phyloP scores from a whole-genome alignment of 768 basidiomycete species.

The Chalciporus piperatus region DNA sequence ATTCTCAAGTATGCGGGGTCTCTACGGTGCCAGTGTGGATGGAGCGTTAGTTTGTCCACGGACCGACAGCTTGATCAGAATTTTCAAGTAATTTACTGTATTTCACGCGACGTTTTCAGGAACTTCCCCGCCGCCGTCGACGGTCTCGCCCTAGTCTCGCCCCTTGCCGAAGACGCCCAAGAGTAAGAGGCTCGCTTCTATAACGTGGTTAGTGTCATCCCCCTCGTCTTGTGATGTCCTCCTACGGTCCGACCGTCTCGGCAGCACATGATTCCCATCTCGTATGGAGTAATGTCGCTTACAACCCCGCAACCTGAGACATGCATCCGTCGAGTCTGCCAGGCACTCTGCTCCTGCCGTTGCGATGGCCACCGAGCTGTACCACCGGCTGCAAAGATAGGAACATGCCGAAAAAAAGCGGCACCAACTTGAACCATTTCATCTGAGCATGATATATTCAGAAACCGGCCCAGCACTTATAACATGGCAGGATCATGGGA shows the following conservation, averaged over 20 bases:
- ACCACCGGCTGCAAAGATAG: slow-evolving; percentile 9
- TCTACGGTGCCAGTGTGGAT: slow-evolving; percentile 22
- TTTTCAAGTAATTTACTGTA: slow-evolving; percentile 3
- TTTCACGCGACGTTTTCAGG: slow-evolving; percentile 19
- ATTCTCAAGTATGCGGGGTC: slow-evolving; percentile 29
- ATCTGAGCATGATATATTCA: slow-evolving; percentile 4
- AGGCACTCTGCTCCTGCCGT: no score
- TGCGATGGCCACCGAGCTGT: neutral
- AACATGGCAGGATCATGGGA: neutral
- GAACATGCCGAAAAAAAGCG: slow-evolving; percentile 9
- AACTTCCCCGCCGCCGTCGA: slow-evolving; percentile 11
- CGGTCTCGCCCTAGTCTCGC: slow-evolving; percentile 11
- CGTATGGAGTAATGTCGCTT: slow-evolving; percentile 2
- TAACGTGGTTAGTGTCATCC: slow-evolving; percentile 22
- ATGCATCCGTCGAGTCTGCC: no score
- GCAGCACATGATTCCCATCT: neutral
- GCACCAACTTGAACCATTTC: neutral
- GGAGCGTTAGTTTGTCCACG: slow-evolving; percentile 12
- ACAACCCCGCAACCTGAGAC: no score
- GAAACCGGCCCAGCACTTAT: neutral
- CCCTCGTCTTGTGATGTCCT: slow-evolving; percentile 24
- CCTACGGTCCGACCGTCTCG: slow-evolving; percentile 12
- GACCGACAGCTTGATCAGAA: slow-evolving; percentile 8
- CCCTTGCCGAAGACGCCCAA: slow-evolving; percentile 7
- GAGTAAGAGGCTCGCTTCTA: slow-evolving; percentile 28